Conservation (phyloP, 2,329 filamentous ascomycete species). For the Didymella exigua region DNA sequence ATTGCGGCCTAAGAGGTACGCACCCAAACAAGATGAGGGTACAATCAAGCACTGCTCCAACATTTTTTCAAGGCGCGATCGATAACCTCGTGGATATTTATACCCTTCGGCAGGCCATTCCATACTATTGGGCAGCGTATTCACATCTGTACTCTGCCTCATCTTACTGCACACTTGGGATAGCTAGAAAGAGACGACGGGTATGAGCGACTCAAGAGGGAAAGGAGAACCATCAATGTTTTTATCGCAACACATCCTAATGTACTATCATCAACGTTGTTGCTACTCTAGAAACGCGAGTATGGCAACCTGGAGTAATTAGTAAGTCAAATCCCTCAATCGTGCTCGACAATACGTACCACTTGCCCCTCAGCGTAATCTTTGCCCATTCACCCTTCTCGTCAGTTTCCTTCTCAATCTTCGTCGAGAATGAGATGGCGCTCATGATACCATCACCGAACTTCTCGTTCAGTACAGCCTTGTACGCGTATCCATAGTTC, state of each 20-base stretch:
- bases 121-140: too few relatives aligned
- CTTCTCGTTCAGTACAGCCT: slow-evolving; percentile 95
- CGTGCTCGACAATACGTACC: slow-evolving; percentile 59
- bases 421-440: slow-evolving; percentile 87
- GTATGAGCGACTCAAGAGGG: not conserved
- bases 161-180: not conserved
- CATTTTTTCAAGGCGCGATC: too few relatives aligned
- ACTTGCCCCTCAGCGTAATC: slow-evolving; percentile 83
- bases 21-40: not conserved
- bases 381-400: slow-evolving; percentile 83
- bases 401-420: slow-evolving; percentile 92
- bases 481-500: slow-evolving; percentile 96
- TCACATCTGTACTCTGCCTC: not conserved
- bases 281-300: slow-evolving; percentile 51
- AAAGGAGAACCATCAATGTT: not conserved
- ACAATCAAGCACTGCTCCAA: too few relatives aligned
- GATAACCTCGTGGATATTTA: too few relatives aligned
- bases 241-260: too few relatives aligned
- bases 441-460: slow-evolving; percentile 86
- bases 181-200: not conserved
- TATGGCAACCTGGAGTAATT: slow-evolving; percentile 53
- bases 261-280: not conserved
- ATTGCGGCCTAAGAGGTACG: not conserved
- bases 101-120: too few relatives aligned
- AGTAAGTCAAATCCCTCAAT: slow-evolving; percentile 5